Base-by-base conservation (phyloP, 1,284 basidiomycete species). In the Exobasidium rhododendri region DNA sequence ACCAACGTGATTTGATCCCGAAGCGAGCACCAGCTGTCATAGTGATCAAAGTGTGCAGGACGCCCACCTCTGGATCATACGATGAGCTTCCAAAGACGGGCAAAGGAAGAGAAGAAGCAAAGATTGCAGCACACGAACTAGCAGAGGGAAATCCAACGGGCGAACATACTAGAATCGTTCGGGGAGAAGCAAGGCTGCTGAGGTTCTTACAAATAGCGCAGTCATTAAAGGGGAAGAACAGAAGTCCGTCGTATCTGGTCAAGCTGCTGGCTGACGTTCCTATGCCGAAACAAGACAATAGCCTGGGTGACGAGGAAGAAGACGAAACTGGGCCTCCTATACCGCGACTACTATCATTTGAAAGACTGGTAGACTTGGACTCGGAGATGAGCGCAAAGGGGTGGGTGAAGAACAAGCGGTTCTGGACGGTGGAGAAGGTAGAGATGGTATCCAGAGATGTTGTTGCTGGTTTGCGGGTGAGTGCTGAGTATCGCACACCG, bases 11-110 rank as follows among this genome's bases (percentile, higher is more conserved):
- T 40, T 10, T 40, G 17, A 17, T 50, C 3, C n/a, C 47, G 26
- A 50, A 17, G 28, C 20, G 31, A 22, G 31, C 56, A 28, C 66
- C 71, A 10, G 65, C 69, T 11, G 61, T 73, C 1, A 66, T 74
- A 11, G 69, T 71, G n/a, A 65, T 73, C 55, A 74, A 74, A 61
- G 58, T 73, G 20, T 74, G 73, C 32, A 68, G 71, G 24, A 73
- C 70, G 3, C 73, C 73, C n/a, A 67, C 63, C 43, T 64, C 66
- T 0, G 73, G 73, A 29, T 67, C 67, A 2, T 74, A 69, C 32
- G 73, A 74, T 56, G 73, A 74, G 62, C 55, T 74, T 32, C 73
- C 67, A 49, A 70, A 70, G 57, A 71, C 69, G 10, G 64, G 71
- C 35, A 31, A 62, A 1, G 47, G 35, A 6, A 50, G 59, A 14